These are phyloP conservation scores for Peniophora sp. DNA, from an alignment of 1,284 basidiomycete species.

Conservation along the genomic window DNA sequence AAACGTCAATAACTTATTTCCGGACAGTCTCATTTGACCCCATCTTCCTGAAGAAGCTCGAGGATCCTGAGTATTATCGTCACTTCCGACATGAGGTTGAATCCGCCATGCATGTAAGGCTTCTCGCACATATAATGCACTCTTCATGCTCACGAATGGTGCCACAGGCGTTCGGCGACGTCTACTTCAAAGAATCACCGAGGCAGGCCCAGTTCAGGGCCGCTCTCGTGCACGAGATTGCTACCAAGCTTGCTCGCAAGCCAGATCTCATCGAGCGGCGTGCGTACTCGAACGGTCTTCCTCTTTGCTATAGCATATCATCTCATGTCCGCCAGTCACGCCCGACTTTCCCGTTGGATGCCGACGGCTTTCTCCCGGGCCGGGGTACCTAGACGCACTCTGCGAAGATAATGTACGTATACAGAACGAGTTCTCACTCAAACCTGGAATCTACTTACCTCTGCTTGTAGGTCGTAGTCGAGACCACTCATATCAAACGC, in stretches of 20 bases:
- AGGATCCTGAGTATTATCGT: not conserved
- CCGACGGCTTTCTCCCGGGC: constrained; percentile 54
- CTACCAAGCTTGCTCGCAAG: constrained; percentile 41
- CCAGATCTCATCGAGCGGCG: constrained; percentile 52
- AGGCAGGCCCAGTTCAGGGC: constrained; percentile 31
- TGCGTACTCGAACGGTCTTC: constrained; percentile 21
- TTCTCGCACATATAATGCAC: too few relatives aligned
- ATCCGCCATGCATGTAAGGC: not conserved
- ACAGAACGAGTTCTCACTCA: not conserved
- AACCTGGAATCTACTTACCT: not conserved
- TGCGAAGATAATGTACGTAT: constrained; percentile 48
- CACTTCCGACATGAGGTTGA: not conserved
- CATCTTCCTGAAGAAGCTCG: not conserved
- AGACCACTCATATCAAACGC: constrained; percentile 34
- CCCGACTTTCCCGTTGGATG: not conserved
- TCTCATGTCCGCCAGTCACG: not conserved
- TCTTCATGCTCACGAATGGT: not conserved
- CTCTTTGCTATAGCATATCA: not conserved
- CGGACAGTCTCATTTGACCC: not conserved
- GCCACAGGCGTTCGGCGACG: not conserved
- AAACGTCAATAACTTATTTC: too few relatives aligned
- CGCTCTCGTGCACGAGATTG: constrained; percentile 40
- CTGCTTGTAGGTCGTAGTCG: constrained; percentile 36
- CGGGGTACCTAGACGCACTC: constrained; percentile 57
- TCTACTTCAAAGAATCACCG: constrained; percentile 21